Evolutionary conservation across 768 basidiomycete genomes (phyloP).

Genomic region (Rhodotorula kratochvilovae): DNA sequence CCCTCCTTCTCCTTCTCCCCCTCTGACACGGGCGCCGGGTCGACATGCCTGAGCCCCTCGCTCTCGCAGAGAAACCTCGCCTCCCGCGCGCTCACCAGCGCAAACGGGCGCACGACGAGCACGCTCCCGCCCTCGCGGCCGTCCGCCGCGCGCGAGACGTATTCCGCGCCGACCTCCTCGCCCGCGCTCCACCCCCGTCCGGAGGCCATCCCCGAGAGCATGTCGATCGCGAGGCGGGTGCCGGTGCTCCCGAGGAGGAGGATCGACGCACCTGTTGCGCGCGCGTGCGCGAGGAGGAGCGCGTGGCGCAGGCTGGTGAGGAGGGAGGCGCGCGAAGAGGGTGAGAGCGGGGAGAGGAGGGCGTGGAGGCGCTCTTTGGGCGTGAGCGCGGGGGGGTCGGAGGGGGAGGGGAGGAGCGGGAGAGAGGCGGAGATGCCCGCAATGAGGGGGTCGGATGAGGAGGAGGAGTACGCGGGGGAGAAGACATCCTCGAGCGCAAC

Average conservation of each 20-base stretch:
- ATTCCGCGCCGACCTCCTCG: conserved; percentile 27
- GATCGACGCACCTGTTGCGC: neutral
- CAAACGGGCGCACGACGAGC: conserved; percentile 26
- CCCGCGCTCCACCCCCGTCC: conserved; percentile 31
- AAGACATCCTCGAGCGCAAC: conserved; percentile 23
- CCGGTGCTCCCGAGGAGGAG: conserved; percentile 32
- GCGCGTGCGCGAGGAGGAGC: conserved; percentile 15
- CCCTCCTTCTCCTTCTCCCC: neutral
- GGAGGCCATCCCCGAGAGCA: conserved; percentile 16
- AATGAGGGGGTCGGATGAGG: neutral
- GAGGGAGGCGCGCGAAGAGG: neutral
- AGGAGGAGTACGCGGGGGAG: neutral
- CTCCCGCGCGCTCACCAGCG: conserved; percentile 4
- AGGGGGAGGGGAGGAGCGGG: neutral
- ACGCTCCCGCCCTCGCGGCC: neutral
- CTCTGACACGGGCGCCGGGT: neutral
- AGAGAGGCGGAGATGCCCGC: neutral
- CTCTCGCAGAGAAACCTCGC: neutral
- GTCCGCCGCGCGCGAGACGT: conserved; percentile 4
- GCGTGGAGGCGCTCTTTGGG: neutral
- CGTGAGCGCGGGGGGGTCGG: neutral
- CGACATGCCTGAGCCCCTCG: neutral
- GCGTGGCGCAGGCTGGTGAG: conserved; percentile 5
- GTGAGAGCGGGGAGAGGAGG: conserved; percentile 1
- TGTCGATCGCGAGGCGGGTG: conserved; percentile 32